Evolutionary conservation across 441 rosid genomes (phyloP).

Genomic region (Populus tomentosa): DNA sequence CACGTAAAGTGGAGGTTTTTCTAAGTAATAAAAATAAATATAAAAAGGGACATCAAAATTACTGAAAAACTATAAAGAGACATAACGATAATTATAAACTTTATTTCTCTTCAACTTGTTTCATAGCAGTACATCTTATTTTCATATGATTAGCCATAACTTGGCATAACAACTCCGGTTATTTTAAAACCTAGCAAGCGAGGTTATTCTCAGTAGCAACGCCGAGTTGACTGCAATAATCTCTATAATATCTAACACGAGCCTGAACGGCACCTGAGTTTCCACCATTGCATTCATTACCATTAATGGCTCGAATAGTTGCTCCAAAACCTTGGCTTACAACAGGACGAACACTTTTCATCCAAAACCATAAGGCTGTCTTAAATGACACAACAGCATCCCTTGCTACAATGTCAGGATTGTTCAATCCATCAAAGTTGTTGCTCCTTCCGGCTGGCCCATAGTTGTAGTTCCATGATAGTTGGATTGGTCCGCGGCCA

Average conservation of each 20-base stretch:
- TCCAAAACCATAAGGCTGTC: conserved; percentile 54
- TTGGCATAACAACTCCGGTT: background rate
- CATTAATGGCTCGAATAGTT: conserved; percentile 38
- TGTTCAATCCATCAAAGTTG: no score
- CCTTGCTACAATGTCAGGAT: no score
- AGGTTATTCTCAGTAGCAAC: conserved; percentile 33
- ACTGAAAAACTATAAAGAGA: background rate
- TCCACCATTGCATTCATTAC: conserved; percentile 38
- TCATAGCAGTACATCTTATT: background rate
- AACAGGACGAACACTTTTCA: conserved; percentile 25
- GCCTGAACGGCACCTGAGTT: conserved; percentile 14
- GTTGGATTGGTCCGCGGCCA: conserved; percentile 29
- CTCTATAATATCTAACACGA: conserved; percentile 30
- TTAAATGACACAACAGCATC: no score
- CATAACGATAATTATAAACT: background rate
- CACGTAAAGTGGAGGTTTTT: background rate
- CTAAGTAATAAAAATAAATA: background rate
- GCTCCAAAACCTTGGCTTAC: conserved; percentile 46
- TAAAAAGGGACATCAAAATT: no score
- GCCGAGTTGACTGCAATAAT: conserved; percentile 35
- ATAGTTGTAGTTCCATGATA: background rate
- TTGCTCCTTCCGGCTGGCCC: no score
- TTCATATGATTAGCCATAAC: background rate
- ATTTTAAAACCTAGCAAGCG: conserved; percentile 12
- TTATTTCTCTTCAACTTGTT: background rate